phyloP scores from a whole-genome alignment of 768 basidiomycete genomes.

The Russula griseocarnosa region DNA sequence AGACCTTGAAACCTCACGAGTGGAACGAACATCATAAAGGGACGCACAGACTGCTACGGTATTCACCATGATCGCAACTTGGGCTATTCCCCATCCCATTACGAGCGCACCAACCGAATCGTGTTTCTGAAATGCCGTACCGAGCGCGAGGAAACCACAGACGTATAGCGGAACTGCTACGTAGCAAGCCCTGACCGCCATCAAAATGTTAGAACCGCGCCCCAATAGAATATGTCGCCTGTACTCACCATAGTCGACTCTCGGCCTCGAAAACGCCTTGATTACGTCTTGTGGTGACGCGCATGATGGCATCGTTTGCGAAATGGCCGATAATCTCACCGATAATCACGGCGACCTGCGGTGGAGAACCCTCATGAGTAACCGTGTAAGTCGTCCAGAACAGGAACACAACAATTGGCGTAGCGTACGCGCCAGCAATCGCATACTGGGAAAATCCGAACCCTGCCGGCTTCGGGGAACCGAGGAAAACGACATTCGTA shows the following conservation, averaged over 20 bases:
- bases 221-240: neutral
- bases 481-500: slow-evolving; percentile 64
- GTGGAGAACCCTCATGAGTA: neutral
- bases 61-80: slow-evolving; percentile 53
- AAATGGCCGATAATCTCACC: slow-evolving; percentile 52
- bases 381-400: neutral
- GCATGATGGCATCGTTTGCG: slow-evolving; percentile 49
- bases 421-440: slow-evolving; percentile 52
- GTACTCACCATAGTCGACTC: slow-evolving; percentile 51
- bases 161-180: slow-evolving; percentile 56
- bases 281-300: slow-evolving; percentile 42
- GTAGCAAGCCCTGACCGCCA: slow-evolving; percentile 51
- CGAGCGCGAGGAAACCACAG: slow-evolving; percentile 56
- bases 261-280: slow-evolving; percentile 54
- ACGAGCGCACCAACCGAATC: slow-evolving; percentile 51
- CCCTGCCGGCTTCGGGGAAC: slow-evolving; percentile 50
- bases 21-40: slow-evolving; percentile 7
- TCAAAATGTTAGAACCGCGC: neutral
- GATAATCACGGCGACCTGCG: slow-evolving; percentile 45
- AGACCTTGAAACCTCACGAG: slow-evolving; percentile 24
- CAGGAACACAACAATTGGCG: slow-evolving; percentile 45
- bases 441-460: slow-evolving; percentile 49
- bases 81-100: slow-evolving; percentile 65
- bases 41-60: slow-evolving; percentile 59
- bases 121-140: slow-evolving; percentile 51